A percentile compares a stretch with the other conserved stretches of the same genome.
Evolutionary conservation across 164 flowering plant species (phyloP).

Genomic region (Annona squamosa): DNA sequence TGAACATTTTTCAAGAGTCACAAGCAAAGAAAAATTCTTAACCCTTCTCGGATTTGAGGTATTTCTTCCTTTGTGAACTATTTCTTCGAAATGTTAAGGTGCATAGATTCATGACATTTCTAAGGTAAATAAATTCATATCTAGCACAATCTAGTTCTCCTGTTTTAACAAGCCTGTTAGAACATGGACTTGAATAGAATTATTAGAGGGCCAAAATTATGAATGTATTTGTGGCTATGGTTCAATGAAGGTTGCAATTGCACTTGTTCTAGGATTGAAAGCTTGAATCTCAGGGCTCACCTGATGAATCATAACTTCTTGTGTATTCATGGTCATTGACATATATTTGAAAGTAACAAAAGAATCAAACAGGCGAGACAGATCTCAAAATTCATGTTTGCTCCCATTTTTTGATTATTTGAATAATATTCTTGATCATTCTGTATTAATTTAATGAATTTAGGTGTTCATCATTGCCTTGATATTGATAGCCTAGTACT

Average conservation of each 20-base stretch:
- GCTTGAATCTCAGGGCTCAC: background rate
- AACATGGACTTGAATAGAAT: background rate
- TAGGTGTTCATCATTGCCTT: constrained; percentile 61
- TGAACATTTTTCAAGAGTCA: constrained; percentile 63
- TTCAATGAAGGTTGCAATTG: too few relatives aligned
- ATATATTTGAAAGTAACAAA: too few relatives aligned
- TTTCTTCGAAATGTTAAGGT: background rate
- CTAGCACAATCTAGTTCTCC: too few relatives aligned
- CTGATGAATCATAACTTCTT: background rate
- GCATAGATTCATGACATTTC: background rate
- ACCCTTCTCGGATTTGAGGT: constrained; percentile 88
- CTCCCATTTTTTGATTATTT: too few relatives aligned
- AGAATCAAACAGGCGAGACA: too few relatives aligned
- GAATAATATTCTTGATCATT: too few relatives aligned
- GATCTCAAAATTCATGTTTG: background rate
- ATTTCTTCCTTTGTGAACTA: constrained; percentile 5
- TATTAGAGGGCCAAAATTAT: background rate
- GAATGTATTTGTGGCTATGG: background rate
- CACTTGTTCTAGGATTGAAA: background rate
- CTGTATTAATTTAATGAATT: constrained; percentile 10
- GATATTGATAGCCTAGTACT: constrained; percentile 53
- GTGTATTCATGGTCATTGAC: background rate
- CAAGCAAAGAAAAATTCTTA: constrained; percentile 45
- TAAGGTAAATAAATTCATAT: too few relatives aligned
- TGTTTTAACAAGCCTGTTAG: too few relatives aligned